These are phyloP conservation scores for Colletotrichum kahawae DNA, from an alignment of 2,329 filamentous ascomycete species.

Conservation along the genomic window DNA sequence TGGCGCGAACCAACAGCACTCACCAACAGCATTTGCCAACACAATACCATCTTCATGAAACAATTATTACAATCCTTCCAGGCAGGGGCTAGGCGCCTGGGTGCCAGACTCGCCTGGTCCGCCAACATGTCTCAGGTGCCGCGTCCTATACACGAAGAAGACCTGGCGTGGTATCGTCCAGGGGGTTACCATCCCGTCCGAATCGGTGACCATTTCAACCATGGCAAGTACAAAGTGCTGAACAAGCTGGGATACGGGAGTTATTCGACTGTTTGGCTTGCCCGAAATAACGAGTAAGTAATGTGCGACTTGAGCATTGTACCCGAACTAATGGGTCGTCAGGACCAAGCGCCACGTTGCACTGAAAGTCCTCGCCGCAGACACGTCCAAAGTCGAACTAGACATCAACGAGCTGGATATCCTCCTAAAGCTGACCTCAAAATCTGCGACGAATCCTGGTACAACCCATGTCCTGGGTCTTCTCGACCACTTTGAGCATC, in stretches of 20 bases:
- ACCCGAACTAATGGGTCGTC: background rate
- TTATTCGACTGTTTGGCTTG: background rate
- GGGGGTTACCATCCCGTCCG: background rate
- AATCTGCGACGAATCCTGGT: background rate
- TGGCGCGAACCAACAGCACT: too few relatives aligned
- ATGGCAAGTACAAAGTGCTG: background rate
- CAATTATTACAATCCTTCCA: background rate
- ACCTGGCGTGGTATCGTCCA: background rate
- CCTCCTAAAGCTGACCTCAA: rapidly evolving
- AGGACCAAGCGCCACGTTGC: background rate
- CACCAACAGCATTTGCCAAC: background rate
- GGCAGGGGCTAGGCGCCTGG: background rate
- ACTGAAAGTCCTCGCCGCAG: background rate
- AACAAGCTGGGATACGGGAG: background rate
- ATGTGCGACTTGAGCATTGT: background rate
- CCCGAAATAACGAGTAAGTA: background rate
- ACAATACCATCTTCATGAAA: background rate
- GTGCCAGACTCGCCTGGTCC: background rate
- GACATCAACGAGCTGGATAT: background rate
- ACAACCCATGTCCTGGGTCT: background rate
- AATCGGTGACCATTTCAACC: background rate
- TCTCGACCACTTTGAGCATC: background rate
- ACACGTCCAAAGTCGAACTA: rapidly evolving
- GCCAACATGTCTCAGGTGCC: background rate
- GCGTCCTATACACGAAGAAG: background rate